A percentile compares a stretch with the other conserved stretches of the same genome.
phyloP scores from a whole-genome alignment of 1,284 basidiomycete genomes.

The Apiotrichum mycotoxinovorans region DNA sequence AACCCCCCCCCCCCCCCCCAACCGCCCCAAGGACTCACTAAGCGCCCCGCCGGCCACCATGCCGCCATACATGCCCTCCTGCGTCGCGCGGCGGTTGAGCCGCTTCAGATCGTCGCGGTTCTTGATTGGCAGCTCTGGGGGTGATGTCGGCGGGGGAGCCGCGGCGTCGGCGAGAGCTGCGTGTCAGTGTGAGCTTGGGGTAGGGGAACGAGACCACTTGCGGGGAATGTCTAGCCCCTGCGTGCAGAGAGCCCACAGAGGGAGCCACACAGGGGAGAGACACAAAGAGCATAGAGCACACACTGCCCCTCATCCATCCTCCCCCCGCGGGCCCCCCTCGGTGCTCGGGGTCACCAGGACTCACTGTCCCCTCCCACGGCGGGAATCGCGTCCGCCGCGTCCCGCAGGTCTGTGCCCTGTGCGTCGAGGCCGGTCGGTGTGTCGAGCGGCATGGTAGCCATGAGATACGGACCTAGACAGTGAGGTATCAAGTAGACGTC shows the following conservation, averaged over 20 bases:
- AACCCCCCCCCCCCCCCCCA: too few species aligned
- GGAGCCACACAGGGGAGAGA: too few species aligned
- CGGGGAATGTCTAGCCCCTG: too few species aligned
- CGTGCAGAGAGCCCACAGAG: too few species aligned
- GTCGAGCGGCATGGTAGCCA: not conserved
- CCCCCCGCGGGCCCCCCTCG: too few species aligned
- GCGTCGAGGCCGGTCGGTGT: not conserved
- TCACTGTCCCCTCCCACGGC: not conserved
- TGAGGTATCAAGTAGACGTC: too few species aligned
- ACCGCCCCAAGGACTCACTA: too few species aligned
- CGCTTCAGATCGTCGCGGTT: conserved; percentile 13
- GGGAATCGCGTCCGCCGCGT: not conserved
- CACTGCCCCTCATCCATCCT: too few species aligned
- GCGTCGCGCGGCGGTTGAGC: conserved; percentile 19
- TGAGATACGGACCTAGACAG: not conserved
- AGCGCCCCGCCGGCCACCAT: conserved; percentile 17
- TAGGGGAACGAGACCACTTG: too few species aligned
- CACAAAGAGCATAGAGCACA: too few species aligned
- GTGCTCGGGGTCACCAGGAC: not conserved
- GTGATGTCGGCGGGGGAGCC: not conserved
- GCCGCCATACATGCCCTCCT: conserved; percentile 22
- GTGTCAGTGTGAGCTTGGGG: not conserved
- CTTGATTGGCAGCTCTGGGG: conserved; percentile 4
- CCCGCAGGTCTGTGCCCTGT: not conserved
- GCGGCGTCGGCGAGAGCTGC: conserved; percentile 13